Evolutionary conservation across 2,329 filamentous ascomycete genomes (phyloP), one percentile per base, ranked within the genome.

Genomic region (Trichoderma semiorbis): DNA sequence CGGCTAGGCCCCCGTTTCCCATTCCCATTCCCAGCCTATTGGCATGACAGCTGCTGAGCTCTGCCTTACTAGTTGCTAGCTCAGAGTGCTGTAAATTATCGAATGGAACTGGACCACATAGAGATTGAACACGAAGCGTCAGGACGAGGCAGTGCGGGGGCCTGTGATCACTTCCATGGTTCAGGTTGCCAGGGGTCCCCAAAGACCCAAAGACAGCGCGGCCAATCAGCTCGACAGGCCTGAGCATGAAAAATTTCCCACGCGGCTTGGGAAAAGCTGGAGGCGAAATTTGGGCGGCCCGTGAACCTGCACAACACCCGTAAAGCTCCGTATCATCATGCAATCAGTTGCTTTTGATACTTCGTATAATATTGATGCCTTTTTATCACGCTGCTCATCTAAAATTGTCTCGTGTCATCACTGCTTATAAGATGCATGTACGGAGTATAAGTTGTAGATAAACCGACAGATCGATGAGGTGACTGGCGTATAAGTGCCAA

Each of bases 231-330:
- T 50, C 26, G 34, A 36, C 43, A 10, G 30, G 16, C 47, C 28
- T 14, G 66, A 57, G 68, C 66, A 63, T 62, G 58, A 64, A 64
- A 60, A 70, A 64, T 72, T 72, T 47, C 69, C 70, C 55, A 69
- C 66, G 55, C 57, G 57, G 66, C 55, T 50, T 58, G 11, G 12
- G 14, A 47, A 61, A 62, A 34, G 66, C 57, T 62, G 66, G 66
- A 69, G 70, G 70, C 70, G 64, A 72, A 72, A 72, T 72, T 71
- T 24, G 36, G 47, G 63, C 32, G 62, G 62, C 63, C 55, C 64
- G 50, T 61, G 28, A 69, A 14, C 43, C 43, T 36, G 63, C 63
- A 58, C 32, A 39, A 67, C 50, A 65, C 50, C 67, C 67, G 67
- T 62, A 68, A 68, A 18, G 26, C 36, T 47, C 65, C 65, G 53